Evolutionary conservation across 2,329 filamentous ascomycete genomes (phyloP), one percentile per base, ranked within the genome.

Genomic region (Dothideomycetidae sp.): DNA sequence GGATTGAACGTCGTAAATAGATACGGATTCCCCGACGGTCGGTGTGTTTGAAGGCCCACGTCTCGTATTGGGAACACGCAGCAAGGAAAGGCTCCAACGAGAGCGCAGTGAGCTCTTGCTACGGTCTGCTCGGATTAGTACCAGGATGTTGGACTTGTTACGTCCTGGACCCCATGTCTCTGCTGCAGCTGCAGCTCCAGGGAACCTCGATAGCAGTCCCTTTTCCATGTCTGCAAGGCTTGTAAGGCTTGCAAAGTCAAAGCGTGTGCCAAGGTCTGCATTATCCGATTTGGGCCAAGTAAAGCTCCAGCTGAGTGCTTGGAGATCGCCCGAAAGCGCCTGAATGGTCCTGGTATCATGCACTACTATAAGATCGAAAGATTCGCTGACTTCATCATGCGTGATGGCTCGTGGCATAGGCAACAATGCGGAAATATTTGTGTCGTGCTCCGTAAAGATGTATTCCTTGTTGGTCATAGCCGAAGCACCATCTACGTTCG

Each of bases 171-270:
- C 30, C 14, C 48, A 45, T 11, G 52, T 46, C 15, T 58, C 54
- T 26, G 67, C 39, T 10, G 54, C 28, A 4, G 61, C 59, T 10
- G 59, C 46, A 23, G 63, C 50, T 44, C 68, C 65, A 42, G 62
- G 57, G 35, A 64, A 56, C 21, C 53, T 57, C 36, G 57, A 58
- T 36, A 68, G 48, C 12, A 68, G 42, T 1, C 65, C 64, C 43
- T 56, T 57, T 9, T 51, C 52, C 4, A 60, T 62, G 3, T 57
- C 51, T 10, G 57, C 59, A n/a, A 52, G 36, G 35, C n/a, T n/a
- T 26, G 21, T 7, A 26, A 26, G 21, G 7, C n/a, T 26, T 26
- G 21, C 21, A 26, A 7, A n/a, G n/a, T n/a, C 5, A 5, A 13
- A 28, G 16, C 5, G 26, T 36, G 33, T 3, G 17, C 11, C 33